Evolutionary conservation across 2,329 filamentous ascomycete species (phyloP), one percentile per base, ranked within the genome.

Genomic region (Colletotrichum eremochloae): DNA sequence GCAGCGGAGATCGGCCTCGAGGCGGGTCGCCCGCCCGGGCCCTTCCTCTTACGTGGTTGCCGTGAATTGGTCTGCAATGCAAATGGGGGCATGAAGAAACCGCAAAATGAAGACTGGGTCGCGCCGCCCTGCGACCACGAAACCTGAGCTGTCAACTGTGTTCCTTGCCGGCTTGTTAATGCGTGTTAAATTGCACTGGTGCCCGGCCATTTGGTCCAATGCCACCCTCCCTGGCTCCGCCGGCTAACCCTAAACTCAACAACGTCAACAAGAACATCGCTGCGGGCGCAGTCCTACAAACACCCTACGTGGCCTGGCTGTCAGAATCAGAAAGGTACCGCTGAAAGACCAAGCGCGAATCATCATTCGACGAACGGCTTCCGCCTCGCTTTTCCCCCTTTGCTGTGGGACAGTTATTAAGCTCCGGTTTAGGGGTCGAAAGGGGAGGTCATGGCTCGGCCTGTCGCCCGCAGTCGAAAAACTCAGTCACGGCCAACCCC

Each of bases 391-490:
- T 36, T 12, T 4, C 18, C 20, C 33, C n/a, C 40, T 29, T 15
- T 36, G 11, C 56, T 38, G n/a, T 24, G 36, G 12, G n/a, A 14
- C 56, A 42, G 20, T 58, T 58, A 29, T 58, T 58, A 42, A 42
- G 56, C 29, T 58, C n/a, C 18, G 18, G 55, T 14, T 56, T 9
- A 40, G n/a, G 55, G 36, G 56, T 40, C 20, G n/a, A 38, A 48
- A 48, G 20, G 56, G 20, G 29, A 36, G 20, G 36, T 31, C 56
- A 42, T 58, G 56, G 56, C 38, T 58, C 36, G n/a, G 33, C 24
- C 42, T 58, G n/a, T 42, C 12, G 56, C 38, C 56, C 36, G 14
- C 38, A 58, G 15, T 58, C 56, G 36, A 29, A n/a, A 58, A 58
- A 58, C 56, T 58, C 38, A 58, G 24, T 58, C 36, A 15, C n/a